Conservation (phyloP, 495 filamentous ascomycete genomes). For the Chaetomidium leptoderma region DNA sequence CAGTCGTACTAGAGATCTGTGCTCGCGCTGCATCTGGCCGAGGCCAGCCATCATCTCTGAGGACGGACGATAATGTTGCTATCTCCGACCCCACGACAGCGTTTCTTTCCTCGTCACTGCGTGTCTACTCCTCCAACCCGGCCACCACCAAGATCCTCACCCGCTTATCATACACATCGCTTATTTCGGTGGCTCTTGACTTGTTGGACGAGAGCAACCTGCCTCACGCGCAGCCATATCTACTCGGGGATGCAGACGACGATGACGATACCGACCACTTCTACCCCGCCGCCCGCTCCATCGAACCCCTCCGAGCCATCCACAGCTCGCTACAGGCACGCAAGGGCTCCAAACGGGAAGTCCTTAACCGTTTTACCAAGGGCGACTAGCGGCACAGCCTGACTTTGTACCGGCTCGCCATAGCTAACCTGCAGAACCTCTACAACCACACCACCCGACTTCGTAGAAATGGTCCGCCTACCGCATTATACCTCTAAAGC, state of each 20-base stretch:
- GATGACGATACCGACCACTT: conserved; percentile 49
- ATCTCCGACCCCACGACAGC: conserved; percentile 45
- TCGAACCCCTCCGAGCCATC: conserved; percentile 57
- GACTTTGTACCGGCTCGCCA: conserved; percentile 71
- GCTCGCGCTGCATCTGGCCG: too few species aligned
- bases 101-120: conserved; percentile 48
- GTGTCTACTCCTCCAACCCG: conserved; percentile 59
- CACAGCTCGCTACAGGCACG: conserved; percentile 52
- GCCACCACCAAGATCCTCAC: conserved; percentile 60
- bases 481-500: conserved; percentile 44
- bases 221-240: conserved; percentile 50
- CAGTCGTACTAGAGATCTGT: too few species aligned
- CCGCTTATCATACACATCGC: conserved; percentile 63
- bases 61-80: too few species aligned
- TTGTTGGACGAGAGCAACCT: conserved; percentile 68
- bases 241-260: conserved; percentile 36
- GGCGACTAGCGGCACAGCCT: conserved; percentile 80
- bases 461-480: conserved; percentile 74
- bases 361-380: conserved; percentile 69
- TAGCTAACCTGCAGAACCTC: conserved; percentile 73
- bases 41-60: too few species aligned
- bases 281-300: conserved; percentile 57
- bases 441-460: conserved; percentile 60
- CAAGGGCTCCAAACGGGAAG: conserved; percentile 68
- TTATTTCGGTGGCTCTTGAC: conserved; percentile 63